A percentile compares a stretch with the other conserved stretches of the same genome.
phyloP scores from a whole-genome alignment of 2,329 filamentous ascomycete genomes.

The Paracamarosporium sp. region DNA sequence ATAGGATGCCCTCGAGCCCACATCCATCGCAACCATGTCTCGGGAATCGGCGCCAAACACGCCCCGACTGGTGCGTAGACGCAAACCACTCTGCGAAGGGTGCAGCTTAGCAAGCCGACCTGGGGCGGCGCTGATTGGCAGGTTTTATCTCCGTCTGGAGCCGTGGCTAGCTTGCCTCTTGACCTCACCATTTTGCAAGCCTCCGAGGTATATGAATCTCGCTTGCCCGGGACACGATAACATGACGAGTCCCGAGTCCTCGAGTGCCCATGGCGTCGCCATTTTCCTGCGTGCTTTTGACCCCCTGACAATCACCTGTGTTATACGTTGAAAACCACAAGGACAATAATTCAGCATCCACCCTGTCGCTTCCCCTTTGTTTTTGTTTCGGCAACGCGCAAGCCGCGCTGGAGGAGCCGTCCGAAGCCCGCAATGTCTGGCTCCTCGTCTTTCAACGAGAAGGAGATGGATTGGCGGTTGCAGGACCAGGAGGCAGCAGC shows the following conservation, averaged over 20 bases:
- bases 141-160: conserved; percentile 2
- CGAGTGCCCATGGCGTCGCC: neutral
- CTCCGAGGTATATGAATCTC: conserved; percentile 8
- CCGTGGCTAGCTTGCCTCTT: neutral
- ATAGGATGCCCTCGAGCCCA: no score
- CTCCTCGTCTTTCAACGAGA: conserved; percentile 26
- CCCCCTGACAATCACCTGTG: neutral
- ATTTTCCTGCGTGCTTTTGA: neutral
- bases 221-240: neutral
- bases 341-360: neutral
- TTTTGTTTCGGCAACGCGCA: neutral
- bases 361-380: neutral
- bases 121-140: neutral
- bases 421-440: conserved; percentile 22
- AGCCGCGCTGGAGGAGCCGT: neutral
- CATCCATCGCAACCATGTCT: neutral
- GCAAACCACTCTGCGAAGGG: neutral
- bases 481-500: conserved; percentile 44
- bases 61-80: neutral
- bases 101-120: neutral
- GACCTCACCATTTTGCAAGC: conserved; percentile 5
- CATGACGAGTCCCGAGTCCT: neutral
- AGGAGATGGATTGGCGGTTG: conserved; percentile 47
- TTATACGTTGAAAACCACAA: neutral
- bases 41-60: conserved; percentile 6